Base-by-base conservation (phyloP, 106 monocot genomes). In the Acorus calamus region DNA sequence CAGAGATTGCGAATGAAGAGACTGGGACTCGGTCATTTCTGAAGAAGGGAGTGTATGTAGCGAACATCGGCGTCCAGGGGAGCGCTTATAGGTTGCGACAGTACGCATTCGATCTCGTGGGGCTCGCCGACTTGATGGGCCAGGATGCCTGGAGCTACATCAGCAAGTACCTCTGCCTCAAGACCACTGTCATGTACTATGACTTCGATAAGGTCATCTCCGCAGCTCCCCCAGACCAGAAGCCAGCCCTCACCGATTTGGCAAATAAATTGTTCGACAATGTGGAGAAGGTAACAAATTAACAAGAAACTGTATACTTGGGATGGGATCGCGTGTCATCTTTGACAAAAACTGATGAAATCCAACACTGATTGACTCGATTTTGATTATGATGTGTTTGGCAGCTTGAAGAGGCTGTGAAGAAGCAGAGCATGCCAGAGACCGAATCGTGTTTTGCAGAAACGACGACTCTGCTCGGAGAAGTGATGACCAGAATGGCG, bases 181-280 rank as follows among this genome's bases (percentile, higher is more conserved):
- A 77, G 58, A 77, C 83, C 42, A 87, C 86, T 0, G 53, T 80
- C 66, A 87, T 87, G 86, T 87, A 83, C 77, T 87, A 64, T 41
- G 83, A 87, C 42, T 87, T 87, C 71, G 83, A 87, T 56, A 80
- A 73, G 69, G 57, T 87, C 53, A 83, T 83, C 67, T 52, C 73
- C n/a, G 79, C 80, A 3, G 79, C 82, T 42, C 9, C 70, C 7
- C 77, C 50, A 5, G 68, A 77, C 7, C 64, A 77, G 71, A 74
- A 74, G 59, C 64, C 60, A 41, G 75, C 73, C 6, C 74, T 87
- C 11, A 56, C 69, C 3, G 68, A 79, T 51, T 76, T 87, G 28
- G 86, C 83, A 13, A 72, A 68, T 68, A 70, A 69, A 14, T 64
- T 87, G 51, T 87, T 87, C 54, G 71, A 87, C 79, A 77, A 45